Evolutionary conservation across 441 rosid genomes (phyloP).

Genomic region (Cnidoscolus chayamansa): DNA sequence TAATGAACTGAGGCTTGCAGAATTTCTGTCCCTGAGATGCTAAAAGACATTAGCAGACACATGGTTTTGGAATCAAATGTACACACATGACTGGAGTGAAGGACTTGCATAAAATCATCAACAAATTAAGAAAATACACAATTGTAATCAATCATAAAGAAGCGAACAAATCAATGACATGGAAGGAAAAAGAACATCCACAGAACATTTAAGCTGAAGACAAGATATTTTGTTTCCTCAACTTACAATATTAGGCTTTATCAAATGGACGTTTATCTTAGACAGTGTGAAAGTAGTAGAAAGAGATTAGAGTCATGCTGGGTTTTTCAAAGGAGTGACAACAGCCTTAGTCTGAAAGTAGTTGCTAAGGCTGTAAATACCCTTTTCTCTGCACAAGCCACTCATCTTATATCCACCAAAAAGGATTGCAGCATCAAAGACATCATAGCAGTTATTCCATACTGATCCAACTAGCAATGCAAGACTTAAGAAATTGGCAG

Average conservation of each 20-base stretch:
- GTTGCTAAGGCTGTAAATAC: conserved; percentile 65
- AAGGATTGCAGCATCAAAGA: conserved; percentile 80
- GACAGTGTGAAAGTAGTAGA: not conserved
- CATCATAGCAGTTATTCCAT: conserved; percentile 82
- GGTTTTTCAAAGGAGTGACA: conserved; percentile 60
- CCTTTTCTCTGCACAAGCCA: conserved; percentile 82
- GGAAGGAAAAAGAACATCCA: not conserved
- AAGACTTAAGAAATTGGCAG: conserved; percentile 55
- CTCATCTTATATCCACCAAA: conserved; percentile 93
- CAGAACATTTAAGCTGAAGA: not conserved
- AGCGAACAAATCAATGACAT: not conserved
- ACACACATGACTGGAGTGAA: not conserved
- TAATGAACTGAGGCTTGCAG: not conserved
- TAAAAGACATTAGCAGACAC: too few species aligned
- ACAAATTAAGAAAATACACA: not conserved
- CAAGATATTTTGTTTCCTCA: not conserved
- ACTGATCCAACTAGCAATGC: conserved; percentile 70
- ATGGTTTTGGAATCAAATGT: not conserved
- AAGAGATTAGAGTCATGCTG: conserved; percentile 55
- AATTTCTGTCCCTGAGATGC: not conserved
- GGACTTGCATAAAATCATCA: not conserved
- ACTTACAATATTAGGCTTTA: not conserved
- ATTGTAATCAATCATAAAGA: not conserved
- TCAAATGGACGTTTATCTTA: not conserved
- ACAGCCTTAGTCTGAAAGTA: conserved; percentile 87